Base-by-base conservation (phyloP, 441 rosid genomes). In the Breynia disticha region DNA sequence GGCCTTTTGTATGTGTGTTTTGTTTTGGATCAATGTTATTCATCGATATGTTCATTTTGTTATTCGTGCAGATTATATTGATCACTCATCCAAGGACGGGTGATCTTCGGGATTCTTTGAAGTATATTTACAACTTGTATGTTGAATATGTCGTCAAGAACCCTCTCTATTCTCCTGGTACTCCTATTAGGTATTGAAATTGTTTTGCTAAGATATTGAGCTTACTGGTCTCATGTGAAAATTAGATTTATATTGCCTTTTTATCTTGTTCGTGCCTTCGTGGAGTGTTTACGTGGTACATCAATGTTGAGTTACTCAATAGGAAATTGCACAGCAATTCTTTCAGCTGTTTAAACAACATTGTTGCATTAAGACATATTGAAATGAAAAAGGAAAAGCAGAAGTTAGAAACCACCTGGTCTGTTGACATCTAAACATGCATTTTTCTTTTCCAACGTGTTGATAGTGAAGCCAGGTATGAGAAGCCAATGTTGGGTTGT, bases 101-200 rank as follows among this genome's bases (percentile, higher is more conserved):
- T 60, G 97, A 88, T 78, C 84, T 86, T 46, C 78, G 83, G 5
- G 97, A 88, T 55, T 66, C 94, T 44, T 65, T 88, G 9, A 91
- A 81, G 78, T 82, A 86, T 69, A 88, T 91, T 41, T 84, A 84
- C 75, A 84, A 83, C 78, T 74, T 86, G 66, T 88, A 82, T 50
- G 95, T 91, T 21, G 97, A 91, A 47, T 82, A 86, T 42, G 94
- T 91, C 50, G 83, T 77, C 20, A 83, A 88, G 67, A 91, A 84
- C 50, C 96, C 98, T 50, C 73, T 87, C 50, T 91, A 86, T 57
- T 35, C 67, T 52, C 94, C 95, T 15, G 95, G 89, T 65, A 68
- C 80, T 55, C 86, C 89, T 39, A 79, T 91, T 77, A 86, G 83
- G 98, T 91, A 65, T 71, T 62, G 18, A 53, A 32, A 46, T 39